phyloP scores from a whole-genome alignment of 2,329 filamentous ascomycete species.

The Aspergillus flavus region DNA sequence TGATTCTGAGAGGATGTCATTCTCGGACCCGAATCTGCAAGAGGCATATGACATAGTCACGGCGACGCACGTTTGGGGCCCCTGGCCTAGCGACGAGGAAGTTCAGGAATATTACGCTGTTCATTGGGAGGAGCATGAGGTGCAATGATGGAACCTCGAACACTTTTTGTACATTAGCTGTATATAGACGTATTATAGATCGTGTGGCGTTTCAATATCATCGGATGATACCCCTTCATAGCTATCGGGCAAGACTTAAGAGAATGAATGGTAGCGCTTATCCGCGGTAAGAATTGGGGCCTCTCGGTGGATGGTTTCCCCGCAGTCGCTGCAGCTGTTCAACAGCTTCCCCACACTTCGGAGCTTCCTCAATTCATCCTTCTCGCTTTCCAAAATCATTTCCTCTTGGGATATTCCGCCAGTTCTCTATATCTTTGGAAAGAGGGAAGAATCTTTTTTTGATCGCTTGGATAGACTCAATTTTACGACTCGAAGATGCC shows the following conservation, averaged over 20 bases:
- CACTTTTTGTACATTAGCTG: constrained; percentile 22
- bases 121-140: constrained; percentile 8
- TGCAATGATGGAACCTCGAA: constrained; percentile 17
- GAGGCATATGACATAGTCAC: constrained; percentile 43
- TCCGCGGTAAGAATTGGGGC: constrained; percentile 14
- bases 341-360: constrained; percentile 15
- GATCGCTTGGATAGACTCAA: not conserved
- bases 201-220: constrained; percentile 2
- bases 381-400: not conserved
- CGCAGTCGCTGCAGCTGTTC: constrained; percentile 1
- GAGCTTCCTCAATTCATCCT: not conserved
- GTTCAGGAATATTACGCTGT: constrained; percentile 37
- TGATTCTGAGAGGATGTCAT: constrained; percentile 16
- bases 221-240: constrained; percentile 19
- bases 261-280: constrained; percentile 17
- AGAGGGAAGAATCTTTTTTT: not conserved
- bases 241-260: not conserved
- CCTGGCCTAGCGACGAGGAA: constrained; percentile 47
- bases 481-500: constrained; percentile 27
- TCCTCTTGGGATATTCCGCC: not conserved
- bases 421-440: not conserved
- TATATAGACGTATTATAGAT: constrained; percentile 20
- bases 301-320: constrained; percentile 8
- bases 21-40: constrained; percentile 33
- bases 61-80: constrained; percentile 36